Percentiles rank a stretch among this genome's conserved stretches.
phyloP scores from a whole-genome alignment of 2,329 filamentous ascomycete genomes.

The Cercospora citrullina region DNA sequence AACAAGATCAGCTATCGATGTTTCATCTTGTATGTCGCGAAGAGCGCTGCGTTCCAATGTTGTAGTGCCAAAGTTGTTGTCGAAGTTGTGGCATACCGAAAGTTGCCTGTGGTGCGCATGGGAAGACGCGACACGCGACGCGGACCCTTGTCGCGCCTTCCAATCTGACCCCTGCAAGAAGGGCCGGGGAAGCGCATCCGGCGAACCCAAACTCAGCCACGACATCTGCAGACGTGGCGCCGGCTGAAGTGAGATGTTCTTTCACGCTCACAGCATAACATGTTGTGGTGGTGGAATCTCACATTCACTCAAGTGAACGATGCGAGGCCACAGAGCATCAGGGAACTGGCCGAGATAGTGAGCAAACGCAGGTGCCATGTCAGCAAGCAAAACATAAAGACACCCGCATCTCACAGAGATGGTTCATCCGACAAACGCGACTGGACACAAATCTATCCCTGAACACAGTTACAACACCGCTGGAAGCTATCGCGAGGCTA shows the following conservation, averaged over 20 bases:
- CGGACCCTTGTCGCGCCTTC: constrained; percentile 1
- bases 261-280: too few relatives aligned
- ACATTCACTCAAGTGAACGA: not conserved
- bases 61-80: not conserved
- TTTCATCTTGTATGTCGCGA: not conserved
- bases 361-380: not conserved
- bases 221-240: not conserved
- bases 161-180: not conserved
- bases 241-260: not conserved
- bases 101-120: not conserved
- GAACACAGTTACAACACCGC: too few relatives aligned
- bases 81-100: not conserved
- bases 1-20: not conserved
- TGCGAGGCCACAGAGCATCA: not conserved
- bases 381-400: too few relatives aligned
- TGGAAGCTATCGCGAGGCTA: too few relatives aligned
- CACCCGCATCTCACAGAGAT: too few relatives aligned
- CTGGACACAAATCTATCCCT: too few relatives aligned
- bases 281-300: not conserved
- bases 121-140: constrained; percentile 7
- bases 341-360: not conserved
- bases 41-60: not conserved
- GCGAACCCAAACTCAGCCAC: not conserved
- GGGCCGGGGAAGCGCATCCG: not conserved
- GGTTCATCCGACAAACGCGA: too few relatives aligned